Conservation (phyloP, 164 flowering plant species). For the Annona squamosa region DNA sequence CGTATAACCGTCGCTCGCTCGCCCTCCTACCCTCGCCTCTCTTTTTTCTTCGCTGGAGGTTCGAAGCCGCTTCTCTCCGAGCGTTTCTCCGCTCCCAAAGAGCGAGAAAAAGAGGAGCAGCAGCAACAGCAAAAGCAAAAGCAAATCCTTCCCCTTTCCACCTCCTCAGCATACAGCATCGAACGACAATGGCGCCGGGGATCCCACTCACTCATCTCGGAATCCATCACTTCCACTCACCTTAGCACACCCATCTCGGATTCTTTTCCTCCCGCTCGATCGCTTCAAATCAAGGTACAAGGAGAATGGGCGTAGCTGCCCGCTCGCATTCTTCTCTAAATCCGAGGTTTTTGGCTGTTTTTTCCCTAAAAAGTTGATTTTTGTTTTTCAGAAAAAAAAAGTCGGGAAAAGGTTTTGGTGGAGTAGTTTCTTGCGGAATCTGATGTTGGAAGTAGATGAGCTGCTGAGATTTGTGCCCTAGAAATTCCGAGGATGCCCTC, state of each 20-base stretch:
- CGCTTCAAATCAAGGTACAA: neutral
- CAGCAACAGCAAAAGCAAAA: neutral
- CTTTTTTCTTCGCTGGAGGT: neutral
- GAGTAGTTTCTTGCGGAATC: neutral
- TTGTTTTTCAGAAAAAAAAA: too few relatives aligned
- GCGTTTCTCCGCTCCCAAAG: conserved; percentile 1
- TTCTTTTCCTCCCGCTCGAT: neutral
- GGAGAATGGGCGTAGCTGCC: neutral
- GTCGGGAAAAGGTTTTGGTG: neutral
- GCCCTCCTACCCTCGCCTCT: neutral
- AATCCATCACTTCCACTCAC: neutral
- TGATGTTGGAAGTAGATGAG: neutral
- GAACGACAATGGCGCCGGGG: conserved; percentile 8
- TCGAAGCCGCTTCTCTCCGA: conserved; percentile 1
- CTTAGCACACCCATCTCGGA: neutral
- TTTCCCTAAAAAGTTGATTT: neutral
- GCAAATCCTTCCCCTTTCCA: neutral
- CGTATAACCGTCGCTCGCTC: conserved; percentile 14
- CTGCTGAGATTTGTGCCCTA: neutral
- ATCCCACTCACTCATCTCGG: conserved; percentile 1
- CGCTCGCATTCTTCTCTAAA: neutral
- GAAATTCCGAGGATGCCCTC: neutral
- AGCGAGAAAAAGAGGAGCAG: too few relatives aligned
- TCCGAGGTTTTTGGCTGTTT: neutral
- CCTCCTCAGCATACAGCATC: neutral